Evolutionary conservation across 2,329 filamentous ascomycete species (phyloP).

Genomic region (Fusarium nodosum): DNA sequence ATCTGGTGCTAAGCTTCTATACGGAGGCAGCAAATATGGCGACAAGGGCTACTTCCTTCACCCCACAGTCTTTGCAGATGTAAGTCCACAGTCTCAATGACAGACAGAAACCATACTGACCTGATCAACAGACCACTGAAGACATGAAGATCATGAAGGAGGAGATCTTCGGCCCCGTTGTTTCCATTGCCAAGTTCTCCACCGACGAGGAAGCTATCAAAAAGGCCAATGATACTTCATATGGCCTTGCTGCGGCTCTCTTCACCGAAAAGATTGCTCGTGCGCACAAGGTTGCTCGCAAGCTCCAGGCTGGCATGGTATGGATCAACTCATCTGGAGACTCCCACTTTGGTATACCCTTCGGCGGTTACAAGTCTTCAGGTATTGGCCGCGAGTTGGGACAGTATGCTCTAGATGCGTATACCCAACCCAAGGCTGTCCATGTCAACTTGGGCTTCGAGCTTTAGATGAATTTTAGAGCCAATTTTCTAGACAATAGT

Average conservation of each 20-base stretch:
- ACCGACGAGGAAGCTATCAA: constrained; percentile 45
- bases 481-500: not conserved
- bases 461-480: constrained; percentile 7
- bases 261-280: constrained; percentile 66
- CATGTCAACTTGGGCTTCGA: constrained; percentile 45
- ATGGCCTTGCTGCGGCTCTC: constrained; percentile 67
- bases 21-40: constrained; percentile 49
- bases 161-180: constrained; percentile 52
- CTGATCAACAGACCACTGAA: constrained; percentile 37
- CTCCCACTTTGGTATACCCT: constrained; percentile 49
- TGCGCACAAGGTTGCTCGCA: constrained; percentile 58
- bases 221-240: constrained; percentile 59
- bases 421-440: constrained; percentile 48
- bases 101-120: constrained; percentile 41
- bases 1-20: constrained; percentile 70
- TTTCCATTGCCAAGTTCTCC: constrained; percentile 47
- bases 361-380: constrained; percentile 49
- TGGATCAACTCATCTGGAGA: constrained; percentile 54
- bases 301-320: constrained; percentile 66
- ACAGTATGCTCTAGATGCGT: constrained; percentile 48
- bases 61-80: constrained; percentile 50
- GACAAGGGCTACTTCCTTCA: constrained; percentile 49
- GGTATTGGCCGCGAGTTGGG: constrained; percentile 47
- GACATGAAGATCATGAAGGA: constrained; percentile 50
- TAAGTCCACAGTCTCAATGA: constrained; percentile 11